These are phyloP conservation scores for Colletotrichum lentis DNA, from an alignment of 2,329 filamentous ascomycete species.

Conservation along the genomic window DNA sequence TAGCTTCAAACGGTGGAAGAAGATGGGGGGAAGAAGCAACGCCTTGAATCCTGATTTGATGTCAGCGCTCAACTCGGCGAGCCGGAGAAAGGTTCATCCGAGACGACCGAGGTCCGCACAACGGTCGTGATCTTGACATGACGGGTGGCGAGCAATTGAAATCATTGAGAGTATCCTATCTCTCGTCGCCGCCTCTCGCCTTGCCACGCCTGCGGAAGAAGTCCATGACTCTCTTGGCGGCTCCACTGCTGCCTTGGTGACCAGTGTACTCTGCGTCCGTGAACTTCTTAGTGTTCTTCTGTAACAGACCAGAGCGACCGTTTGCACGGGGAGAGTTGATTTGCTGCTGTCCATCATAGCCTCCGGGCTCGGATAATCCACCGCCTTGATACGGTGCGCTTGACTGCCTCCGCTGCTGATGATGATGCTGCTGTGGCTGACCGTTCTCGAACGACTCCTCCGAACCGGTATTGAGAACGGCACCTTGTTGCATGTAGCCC, in stretches of 20 bases:
- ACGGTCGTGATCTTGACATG: slow-evolving; percentile 17
- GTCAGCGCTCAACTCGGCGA: slow-evolving; percentile 33
- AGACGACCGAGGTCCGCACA: slow-evolving; percentile 32
- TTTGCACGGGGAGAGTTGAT: slow-evolving; percentile 44
- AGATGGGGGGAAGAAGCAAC: neutral
- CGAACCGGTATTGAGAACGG: slow-evolving; percentile 60
- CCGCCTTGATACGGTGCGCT: slow-evolving; percentile 55
- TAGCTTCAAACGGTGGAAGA: slow-evolving; percentile 16
- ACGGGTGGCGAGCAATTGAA: slow-evolving; percentile 27
- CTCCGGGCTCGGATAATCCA: slow-evolving; percentile 53
- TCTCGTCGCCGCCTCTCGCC: slow-evolving; percentile 69
- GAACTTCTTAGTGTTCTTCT: slow-evolving; percentile 90
- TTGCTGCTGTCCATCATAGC: slow-evolving; percentile 52
- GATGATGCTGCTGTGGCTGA: neutral
- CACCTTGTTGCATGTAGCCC: slow-evolving; percentile 56
- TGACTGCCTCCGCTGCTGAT: slow-evolving; percentile 45
- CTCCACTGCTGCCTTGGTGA: slow-evolving; percentile 83
- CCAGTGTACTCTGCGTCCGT: slow-evolving; percentile 77
- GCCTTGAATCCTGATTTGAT: neutral
- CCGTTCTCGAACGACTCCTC: slow-evolving; percentile 60
- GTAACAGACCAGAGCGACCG: slow-evolving; percentile 54
- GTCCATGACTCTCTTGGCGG: slow-evolving; percentile 95
- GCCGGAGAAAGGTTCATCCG: slow-evolving; percentile 33
- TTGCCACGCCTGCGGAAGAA: slow-evolving; percentile 91
- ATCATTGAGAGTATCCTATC: slow-evolving; percentile 46